phyloP scores from a whole-genome alignment of 495 filamentous ascomycete species.

The Tuber brumale region DNA sequence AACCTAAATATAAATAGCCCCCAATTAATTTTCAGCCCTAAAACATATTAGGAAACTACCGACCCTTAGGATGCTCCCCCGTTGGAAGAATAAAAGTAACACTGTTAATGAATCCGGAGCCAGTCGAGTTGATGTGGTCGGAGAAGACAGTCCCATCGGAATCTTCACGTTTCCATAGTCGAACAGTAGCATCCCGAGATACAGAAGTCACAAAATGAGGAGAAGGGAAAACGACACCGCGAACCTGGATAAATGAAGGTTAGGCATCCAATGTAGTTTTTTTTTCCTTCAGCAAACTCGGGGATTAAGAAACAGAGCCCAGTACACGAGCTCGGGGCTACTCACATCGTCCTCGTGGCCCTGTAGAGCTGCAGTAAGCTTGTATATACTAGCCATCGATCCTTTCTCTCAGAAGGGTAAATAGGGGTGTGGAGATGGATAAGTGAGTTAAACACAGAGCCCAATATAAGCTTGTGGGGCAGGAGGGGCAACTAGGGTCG shows the following conservation, averaged over 20 bases:
- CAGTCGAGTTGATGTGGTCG: slow-evolving; percentile 64
- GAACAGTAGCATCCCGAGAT: slow-evolving; percentile 84
- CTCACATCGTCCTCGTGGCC: slow-evolving; percentile 81
- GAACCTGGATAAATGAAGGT: slow-evolving; percentile 57
- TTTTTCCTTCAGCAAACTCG: not conserved
- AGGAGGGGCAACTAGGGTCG: slow-evolving; percentile 28
- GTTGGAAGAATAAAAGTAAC: slow-evolving; percentile 70
- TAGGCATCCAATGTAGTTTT: slow-evolving; percentile 21
- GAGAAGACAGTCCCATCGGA: slow-evolving; percentile 65
- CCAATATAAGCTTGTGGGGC: not conserved
- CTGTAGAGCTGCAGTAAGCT: slow-evolving; percentile 71
- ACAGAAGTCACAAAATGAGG: slow-evolving; percentile 70
- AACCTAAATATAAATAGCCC: slow-evolving; percentile 49
- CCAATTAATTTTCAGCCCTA: slow-evolving; percentile 6
- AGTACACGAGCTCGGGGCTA: slow-evolving; percentile 14
- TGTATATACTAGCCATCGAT: slow-evolving; percentile 56
- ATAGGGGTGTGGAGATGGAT: not conserved
- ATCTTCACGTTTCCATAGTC: slow-evolving; percentile 67
- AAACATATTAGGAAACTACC: slow-evolving; percentile 6
- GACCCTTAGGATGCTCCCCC: slow-evolving; percentile 56
- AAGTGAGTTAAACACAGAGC: not conserved
- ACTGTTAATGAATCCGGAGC: slow-evolving; percentile 75
- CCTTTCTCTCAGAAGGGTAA: not conserved
- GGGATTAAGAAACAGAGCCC: slow-evolving; percentile 17
- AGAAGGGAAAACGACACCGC: slow-evolving; percentile 72